phyloP scores from a whole-genome alignment of 1,284 basidiomycete species.

The Ganoderma multipileum region DNA sequence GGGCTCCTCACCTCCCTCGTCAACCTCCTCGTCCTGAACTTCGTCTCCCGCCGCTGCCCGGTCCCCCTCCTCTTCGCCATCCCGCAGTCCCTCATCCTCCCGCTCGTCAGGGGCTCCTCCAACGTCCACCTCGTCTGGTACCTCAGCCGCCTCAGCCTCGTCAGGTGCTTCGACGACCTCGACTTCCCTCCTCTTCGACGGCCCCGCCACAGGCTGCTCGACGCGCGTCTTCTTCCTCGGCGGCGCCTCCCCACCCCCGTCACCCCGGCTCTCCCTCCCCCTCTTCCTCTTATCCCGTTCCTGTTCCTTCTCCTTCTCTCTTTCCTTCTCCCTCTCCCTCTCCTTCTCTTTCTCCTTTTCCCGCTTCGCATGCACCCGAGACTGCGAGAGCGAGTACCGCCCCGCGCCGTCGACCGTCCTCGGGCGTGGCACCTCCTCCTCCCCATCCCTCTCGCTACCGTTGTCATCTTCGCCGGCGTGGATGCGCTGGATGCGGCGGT shows the following conservation, averaged over 20 bases:
- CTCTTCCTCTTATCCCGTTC: conserved; percentile 6
- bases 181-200: background rate
- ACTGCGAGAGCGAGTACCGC: background rate
- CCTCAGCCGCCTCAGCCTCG: background rate
- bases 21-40: background rate
- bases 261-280: conserved; percentile 9
- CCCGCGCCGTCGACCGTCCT: conserved; percentile 9
- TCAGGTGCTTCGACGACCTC: background rate
- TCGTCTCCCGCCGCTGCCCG: background rate
- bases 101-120: background rate
- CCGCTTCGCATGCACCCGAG: background rate
- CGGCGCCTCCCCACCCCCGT: background rate
- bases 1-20: background rate
- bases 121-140: background rate
- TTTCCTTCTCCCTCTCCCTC: background rate
- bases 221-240: conserved; percentile 24
- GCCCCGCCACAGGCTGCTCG: background rate
- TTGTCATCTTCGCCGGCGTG: conserved; percentile 2
- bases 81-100: background rate
- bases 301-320: too few relatives aligned
- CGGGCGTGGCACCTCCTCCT: background rate
- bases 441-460: background rate
- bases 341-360: background rate
- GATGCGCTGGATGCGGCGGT: conserved; percentile 36
- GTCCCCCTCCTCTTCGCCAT: background rate